Evolutionary conservation across 495 filamentous ascomycete genomes (phyloP), one percentile per base, ranked within the genome.

Genomic region (Amniculicola lignicola): DNA sequence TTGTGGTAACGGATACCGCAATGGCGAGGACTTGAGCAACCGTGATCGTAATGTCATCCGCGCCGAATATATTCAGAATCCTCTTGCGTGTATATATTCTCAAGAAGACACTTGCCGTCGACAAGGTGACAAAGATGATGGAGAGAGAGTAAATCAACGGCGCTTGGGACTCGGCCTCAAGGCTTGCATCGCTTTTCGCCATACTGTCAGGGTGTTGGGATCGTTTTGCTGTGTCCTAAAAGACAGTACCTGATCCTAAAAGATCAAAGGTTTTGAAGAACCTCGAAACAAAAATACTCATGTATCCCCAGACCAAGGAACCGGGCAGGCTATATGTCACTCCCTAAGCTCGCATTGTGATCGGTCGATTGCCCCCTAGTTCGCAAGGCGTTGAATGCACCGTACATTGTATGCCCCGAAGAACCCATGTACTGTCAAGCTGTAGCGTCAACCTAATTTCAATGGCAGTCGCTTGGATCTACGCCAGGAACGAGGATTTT

Each of bases 11-110:
- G 2, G 56, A 59, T 7, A 52, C 48, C n/a, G 31, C 56, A 33
- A 59, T 53, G 4, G 56, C 47, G n/a, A 59, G 40, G 15, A 48
- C 38, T 33, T 59, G 56, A 2, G 56, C 56, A 28, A 59, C 25
- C 4, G 3, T 23, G 28, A 59, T 59, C 33, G 28, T 28, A n/a
- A 53, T 23, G 25, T 59, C 56, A 23, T 59, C 56, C 5, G 56
- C 10, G 7, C 56, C 56, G 24, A 59, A 4, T 11, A 19, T 24
- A 21, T 41, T 33, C 0, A 59, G 42, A 19, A 59, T 1, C 11
- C 4, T 4, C 10, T 25, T 51, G 11, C 56, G 47, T 12, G 56
- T 53, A 27, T 52, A 53, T 3, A 59, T 7, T 23, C 56, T 27
- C 10, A 59, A 24, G 12, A 28, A 16, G 24, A 59, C 56, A 18